Conservation (phyloP, 106 monocot genomes). For the Phalaenopsis equestris region DNA sequence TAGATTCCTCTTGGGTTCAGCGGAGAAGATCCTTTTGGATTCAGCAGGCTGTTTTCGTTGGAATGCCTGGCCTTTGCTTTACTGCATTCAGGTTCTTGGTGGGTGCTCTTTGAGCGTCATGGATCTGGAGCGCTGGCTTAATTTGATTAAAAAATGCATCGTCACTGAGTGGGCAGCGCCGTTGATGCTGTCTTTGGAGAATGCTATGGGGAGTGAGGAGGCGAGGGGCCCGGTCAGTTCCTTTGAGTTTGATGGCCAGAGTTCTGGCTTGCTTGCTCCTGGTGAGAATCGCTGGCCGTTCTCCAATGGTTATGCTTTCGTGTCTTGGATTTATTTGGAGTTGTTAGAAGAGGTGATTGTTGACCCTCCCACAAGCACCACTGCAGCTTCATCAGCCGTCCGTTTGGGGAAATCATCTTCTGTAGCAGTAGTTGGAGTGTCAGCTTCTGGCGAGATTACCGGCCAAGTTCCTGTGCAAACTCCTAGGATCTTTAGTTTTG, state of each 20-base stretch:
- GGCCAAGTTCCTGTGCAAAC: slow-evolving; percentile 75
- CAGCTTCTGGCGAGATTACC: slow-evolving; percentile 47
- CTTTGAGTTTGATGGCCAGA: slow-evolving; percentile 95
- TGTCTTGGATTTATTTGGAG: slow-evolving; percentile 92
- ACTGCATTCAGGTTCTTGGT: slow-evolving; percentile 68
- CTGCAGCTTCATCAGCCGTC: slow-evolving; percentile 60
- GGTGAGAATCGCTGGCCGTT: slow-evolving; percentile 96
- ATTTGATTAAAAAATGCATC: slow-evolving; percentile 41
- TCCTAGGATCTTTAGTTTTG: slow-evolving; percentile 92
- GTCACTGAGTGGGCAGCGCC: slow-evolving; percentile 50
- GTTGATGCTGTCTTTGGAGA: slow-evolving; percentile 72
- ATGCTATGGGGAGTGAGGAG: slow-evolving; percentile 64
- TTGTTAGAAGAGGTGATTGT: slow-evolving; percentile 29
- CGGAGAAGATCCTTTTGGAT: slow-evolving; percentile 40
- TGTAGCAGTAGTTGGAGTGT: slow-evolving; percentile 59
- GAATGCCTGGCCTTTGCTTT: slow-evolving; percentile 50
- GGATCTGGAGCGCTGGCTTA: slow-evolving; percentile 72
- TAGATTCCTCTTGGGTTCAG: slow-evolving; percentile 32
- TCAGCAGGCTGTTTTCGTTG: slow-evolving; percentile 18
- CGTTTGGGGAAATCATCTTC: slow-evolving; percentile 65
- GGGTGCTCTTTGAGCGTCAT: slow-evolving; percentile 67
- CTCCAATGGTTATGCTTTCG: slow-evolving; percentile 85
- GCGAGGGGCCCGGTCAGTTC: slow-evolving; percentile 56
- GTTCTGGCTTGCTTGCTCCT: slow-evolving; percentile 83
- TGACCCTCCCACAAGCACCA: slow-evolving; percentile 48